Base-by-base conservation (phyloP, 2,329 filamentous ascomycete genomes). In the Podosphaera fusca region DNA sequence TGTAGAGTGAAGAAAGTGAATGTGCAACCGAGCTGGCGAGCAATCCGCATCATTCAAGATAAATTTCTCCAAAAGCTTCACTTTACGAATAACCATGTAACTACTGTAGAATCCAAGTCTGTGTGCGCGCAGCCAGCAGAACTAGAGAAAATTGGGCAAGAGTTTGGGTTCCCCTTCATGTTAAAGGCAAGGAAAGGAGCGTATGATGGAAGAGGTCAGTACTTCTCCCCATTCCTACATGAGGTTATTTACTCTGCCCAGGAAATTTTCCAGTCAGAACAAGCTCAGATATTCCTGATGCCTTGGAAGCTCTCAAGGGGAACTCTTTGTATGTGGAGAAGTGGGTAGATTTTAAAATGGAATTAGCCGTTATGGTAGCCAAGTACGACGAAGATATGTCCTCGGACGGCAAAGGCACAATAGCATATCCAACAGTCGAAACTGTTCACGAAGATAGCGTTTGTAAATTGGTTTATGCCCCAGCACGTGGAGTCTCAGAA, bases 381-480 rank as follows among this genome's bases (percentile, higher is more conserved):
- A 85, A 94, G 66, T 94, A 86, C 0, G 85, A 89, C 66, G 81
- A 94, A 62, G 61, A 57, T n/a, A 55, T 59, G 14, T 60, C 59
- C 8, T 70, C 73, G 50, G 67, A 72, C 2, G 76, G 76, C 0
- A 70, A 70, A 12, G 67, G 75, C 7, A 75, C 70, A 59, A 72
- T 88, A 36, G 80, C 89, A 3, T 96, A 92, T 67, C 89, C 92
- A 0, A 84, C 84, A 0, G 89, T 95, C 1, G 92, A 98, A 73
- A 96, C 90, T 0, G 78, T 96, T 35, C 92, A 98, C 64, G 87
- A 95, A 70, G 86, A 96, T 69, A 92, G 82, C 66, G 88, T 98
- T 64, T 96, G 92, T 77, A 92, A 94, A 64, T 82, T 89, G 61
- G 87, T 90, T 1, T 95, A 89, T 67, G 82, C 84, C 56, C 92